These are phyloP conservation scores for Populus alba DNA, from an alignment of 345 rosid genomes.

Conservation along the genomic window DNA sequence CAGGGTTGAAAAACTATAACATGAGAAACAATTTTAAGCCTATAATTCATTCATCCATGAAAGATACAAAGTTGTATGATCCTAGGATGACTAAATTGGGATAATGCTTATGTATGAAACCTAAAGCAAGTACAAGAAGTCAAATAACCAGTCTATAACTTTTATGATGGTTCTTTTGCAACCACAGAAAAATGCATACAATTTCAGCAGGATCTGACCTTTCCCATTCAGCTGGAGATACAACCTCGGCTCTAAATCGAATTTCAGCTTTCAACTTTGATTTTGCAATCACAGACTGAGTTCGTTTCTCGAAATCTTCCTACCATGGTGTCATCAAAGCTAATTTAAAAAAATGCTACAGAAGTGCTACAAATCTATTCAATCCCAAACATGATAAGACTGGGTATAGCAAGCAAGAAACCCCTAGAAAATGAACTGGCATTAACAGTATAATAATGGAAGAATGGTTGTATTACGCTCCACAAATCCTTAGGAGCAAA, in stretches of 20 bases:
- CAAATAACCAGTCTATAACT: not conserved
- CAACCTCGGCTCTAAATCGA: slow-evolving; percentile 68
- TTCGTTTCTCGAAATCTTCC: slow-evolving; percentile 87
- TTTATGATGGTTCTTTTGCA: not conserved
- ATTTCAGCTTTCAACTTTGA: slow-evolving; percentile 90
- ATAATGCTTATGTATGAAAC: not conserved
- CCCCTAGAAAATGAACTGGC: not conserved
- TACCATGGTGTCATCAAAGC: slow-evolving; percentile 28
- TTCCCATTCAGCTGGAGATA: slow-evolving; percentile 87
- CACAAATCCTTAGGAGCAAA: not conserved
- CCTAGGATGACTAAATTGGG: not conserved
- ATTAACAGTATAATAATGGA: not conserved
- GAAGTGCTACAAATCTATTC: not conserved
- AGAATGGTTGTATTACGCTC: not conserved
- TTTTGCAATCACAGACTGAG: slow-evolving; percentile 73
- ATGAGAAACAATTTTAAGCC: not conserved
- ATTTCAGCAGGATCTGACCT: slow-evolving; percentile 47
- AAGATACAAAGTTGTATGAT: not conserved
- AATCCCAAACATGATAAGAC: not conserved
- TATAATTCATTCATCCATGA: not conserved
- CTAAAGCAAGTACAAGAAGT: not conserved
- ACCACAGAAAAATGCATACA: not conserved
- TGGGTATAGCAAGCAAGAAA: not conserved
- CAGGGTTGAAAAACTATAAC: not conserved
- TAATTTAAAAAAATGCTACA: slow-evolving; percentile 12